Conservation (phyloP, 148 eudicot species). For the Rheum nobile region DNA sequence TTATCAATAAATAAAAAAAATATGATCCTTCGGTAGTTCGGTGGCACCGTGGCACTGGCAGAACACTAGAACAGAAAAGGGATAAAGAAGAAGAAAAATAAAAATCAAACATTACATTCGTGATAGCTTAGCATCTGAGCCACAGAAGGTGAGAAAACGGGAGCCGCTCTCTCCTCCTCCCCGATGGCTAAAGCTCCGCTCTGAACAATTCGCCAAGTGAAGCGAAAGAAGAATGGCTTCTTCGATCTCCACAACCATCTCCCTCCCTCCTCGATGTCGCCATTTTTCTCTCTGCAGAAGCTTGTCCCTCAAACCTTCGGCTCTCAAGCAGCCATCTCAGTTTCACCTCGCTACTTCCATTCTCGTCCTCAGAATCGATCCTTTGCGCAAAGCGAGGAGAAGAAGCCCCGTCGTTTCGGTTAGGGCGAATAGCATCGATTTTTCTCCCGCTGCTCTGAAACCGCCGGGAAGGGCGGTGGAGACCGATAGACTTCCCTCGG, state of each 20-base stretch:
- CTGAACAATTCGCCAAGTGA: background rate
- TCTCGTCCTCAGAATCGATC: background rate
- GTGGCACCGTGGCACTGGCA: too few relatives aligned
- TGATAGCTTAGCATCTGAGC: background rate
- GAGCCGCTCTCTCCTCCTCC: background rate
- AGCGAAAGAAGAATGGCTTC: background rate
- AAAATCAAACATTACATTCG: background rate
- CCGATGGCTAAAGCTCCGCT: slow-evolving; percentile 1
- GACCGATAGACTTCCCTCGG: slow-evolving; percentile 62
- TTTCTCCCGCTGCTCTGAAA: slow-evolving; percentile 21
- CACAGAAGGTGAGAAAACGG: slow-evolving; percentile 1
- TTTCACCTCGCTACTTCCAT: slow-evolving; percentile 1
- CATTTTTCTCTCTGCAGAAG: background rate
- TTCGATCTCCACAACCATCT: slow-evolving; percentile 4
- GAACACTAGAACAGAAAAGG: background rate
- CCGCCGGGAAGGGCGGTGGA: slow-evolving; percentile 75
- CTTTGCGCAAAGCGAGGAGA: background rate
- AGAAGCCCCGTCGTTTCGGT: background rate
- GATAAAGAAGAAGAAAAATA: background rate
- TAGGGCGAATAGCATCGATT: slow-evolving; percentile 23
- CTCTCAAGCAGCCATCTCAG: slow-evolving; percentile 4
- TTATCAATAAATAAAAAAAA: too few relatives aligned
- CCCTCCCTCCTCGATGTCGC: slow-evolving; percentile 8
- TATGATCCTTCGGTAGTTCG: too few relatives aligned
- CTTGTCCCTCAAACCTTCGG: background rate